These are phyloP conservation scores for Amphirosellinia nigrospora DNA, from an alignment of 495 filamentous ascomycete species.

Conservation along the genomic window DNA sequence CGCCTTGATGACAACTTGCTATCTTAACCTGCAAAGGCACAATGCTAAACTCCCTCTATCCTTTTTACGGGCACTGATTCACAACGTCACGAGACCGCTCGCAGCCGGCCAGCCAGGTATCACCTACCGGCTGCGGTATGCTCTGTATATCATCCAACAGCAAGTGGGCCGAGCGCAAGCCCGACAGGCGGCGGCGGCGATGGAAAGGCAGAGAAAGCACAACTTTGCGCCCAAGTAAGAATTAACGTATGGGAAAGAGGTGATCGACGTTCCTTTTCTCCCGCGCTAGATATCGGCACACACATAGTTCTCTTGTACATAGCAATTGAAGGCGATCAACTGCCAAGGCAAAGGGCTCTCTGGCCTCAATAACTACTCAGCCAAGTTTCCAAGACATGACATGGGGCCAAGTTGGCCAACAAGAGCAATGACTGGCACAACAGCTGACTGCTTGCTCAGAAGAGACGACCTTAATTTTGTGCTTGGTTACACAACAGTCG, in stretches of 20 bases:
- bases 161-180: slow-evolving; percentile 40
- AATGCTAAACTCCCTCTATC: slow-evolving; percentile 30
- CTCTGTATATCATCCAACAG: slow-evolving; percentile 41
- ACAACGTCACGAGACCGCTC: slow-evolving; percentile 48
- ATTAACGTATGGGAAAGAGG: background rate
- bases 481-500: slow-evolving; percentile 27
- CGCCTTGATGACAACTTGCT: slow-evolving; percentile 45
- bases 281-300: background rate
- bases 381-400: slow-evolving; percentile 4
- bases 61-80: slow-evolving; percentile 44
- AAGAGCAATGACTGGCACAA: slow-evolving; percentile 4
- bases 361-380: background rate
- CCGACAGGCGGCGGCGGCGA: slow-evolving; percentile 27
- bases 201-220: slow-evolving; percentile 37
- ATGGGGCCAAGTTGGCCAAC: background rate
- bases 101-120: slow-evolving; percentile 41
- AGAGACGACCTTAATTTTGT: slow-evolving; percentile 16
- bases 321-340: slow-evolving; percentile 11
- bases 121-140: slow-evolving; percentile 46
- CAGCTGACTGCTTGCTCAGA: slow-evolving; percentile 22
- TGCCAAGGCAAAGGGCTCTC: background rate
- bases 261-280: no score
- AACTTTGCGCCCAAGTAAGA: slow-evolving; percentile 22
- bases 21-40: slow-evolving; percentile 40
- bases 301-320: slow-evolving; percentile 14